Evolutionary conservation across 495 filamentous ascomycete genomes (phyloP), one percentile per base, ranked within the genome.

Genomic region (Parachaetomium inaequale): DNA sequence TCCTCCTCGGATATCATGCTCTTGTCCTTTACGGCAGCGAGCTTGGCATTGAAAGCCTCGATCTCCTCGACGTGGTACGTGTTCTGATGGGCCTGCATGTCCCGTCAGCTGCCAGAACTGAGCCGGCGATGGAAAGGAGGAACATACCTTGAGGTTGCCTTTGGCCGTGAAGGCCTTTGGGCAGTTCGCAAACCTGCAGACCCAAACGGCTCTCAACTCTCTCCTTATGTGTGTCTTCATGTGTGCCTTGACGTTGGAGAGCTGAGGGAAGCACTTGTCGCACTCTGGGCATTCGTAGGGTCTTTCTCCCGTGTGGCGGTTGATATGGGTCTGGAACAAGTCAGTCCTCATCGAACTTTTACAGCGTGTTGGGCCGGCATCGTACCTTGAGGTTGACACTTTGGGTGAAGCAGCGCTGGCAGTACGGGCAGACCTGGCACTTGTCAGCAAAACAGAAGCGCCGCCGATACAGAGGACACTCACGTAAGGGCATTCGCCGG

Each of bases 401-500:
- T 63, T 96, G 93, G 3, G 91, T 92, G 69, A 97, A 98, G 32
- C 88, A 81, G 75, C 93, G 93, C 36, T 83, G 80, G 70, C 93
- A 98, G 58, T 85, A 82, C 31, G 90, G 86, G 74, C 55, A 57
- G 63, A 51, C 51, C 50, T 50, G 46, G 62, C 32, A 63, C 55
- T 25, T 26, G 55, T 61, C 61, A 50, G 55, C 29, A 55, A 21
- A 64, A 4, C 45, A 31, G 55, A 31, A 17, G n/a, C 7, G 14
- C 43, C n/a, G 7, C 32, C 42, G 21, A 26, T 54, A 10, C 36
- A 23, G 15, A 32, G 19, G 2, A 60, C 34, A 58, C 90, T 80
- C 75, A 96, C 91, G 77, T 93, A 96, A 62, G 93, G 93, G 64
- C 92, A 91, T 51, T 92, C 85, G 21, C 93, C 93, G 4, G 93